Evolutionary conservation across 1,284 basidiomycete species (phyloP), one percentile per base, ranked within the genome.

Genomic region (Rhodotorula sp.): DNA sequence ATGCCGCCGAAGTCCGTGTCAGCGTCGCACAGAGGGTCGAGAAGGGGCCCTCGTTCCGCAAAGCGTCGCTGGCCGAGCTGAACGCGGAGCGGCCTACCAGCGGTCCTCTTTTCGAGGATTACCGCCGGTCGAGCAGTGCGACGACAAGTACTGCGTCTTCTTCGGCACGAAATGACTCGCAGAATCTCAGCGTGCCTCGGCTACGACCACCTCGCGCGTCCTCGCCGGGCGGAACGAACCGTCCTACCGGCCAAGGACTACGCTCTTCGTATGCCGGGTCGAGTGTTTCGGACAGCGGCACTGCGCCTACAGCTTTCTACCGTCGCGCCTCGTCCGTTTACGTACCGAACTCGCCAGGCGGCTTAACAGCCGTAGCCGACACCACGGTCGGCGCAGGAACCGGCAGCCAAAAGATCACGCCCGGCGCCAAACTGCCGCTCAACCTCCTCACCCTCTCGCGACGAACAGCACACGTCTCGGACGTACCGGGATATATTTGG

Each of bases 401-500:
- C 54, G 36, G 46, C 17, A 46, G 44, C 20, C 19, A 30, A 32
- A 11, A 30, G 36, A 59, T 66, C 27, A 54, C 63, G 24, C 64
- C 70, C 24, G 64, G 62, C 20, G 32, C 65, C 15, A 62, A 70
- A 32, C 63, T 67, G 30, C 39, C 62, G 8, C 52, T 70, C 29
- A 64, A 66, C 48, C 61, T 73, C 39, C 47, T 73, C 54, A 68
- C 63, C 11, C 66, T 74, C 59, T 66, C 64, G 3, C 54, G 66
- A 1, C 64, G 73, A 4, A 73, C 73, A 19, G 59, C 61, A 6
- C 71, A 74, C 48, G 27, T 74, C 20, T 59, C 66, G 24, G 59
- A 62, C 22, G 49, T 53, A 17, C 71, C 71, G 19, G 68, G 68
- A 6, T 74, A 74, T 59, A 59, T 55, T 1, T 70, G 70, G 68